Evolutionary conservation across 805 yeast genomes (phyloP).

Genomic region (Candida orba): DNA sequence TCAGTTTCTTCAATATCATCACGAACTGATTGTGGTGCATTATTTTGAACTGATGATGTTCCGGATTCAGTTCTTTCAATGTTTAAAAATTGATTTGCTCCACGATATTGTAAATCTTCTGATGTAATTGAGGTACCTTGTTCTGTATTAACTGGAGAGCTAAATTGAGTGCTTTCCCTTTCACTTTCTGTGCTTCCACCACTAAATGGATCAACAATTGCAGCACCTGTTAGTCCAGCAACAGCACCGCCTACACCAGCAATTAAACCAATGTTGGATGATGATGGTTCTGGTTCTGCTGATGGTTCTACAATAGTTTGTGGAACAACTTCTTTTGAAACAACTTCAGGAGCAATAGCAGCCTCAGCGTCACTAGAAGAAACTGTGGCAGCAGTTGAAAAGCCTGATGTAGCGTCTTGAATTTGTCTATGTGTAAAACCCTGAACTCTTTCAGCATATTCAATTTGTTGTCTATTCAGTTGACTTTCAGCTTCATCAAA

Average conservation of each 20-base stretch:
- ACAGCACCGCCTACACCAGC: slow-evolving; percentile 12
- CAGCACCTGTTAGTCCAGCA: neutral
- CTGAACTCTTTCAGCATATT: slow-evolving; percentile 32
- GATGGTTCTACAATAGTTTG: no score
- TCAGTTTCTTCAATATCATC: slow-evolving; percentile 37
- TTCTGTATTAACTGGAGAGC: slow-evolving; percentile 25
- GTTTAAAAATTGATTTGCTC: slow-evolving; percentile 11
- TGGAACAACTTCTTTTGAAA: slow-evolving; percentile 7
- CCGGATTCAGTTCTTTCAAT: slow-evolving; percentile 61
- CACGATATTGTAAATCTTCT: slow-evolving; percentile 20
- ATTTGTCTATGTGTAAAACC: slow-evolving; percentile 33
- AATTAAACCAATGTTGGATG: slow-evolving; percentile 10
- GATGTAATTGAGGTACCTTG: slow-evolving; percentile 21
- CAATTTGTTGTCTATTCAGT: slow-evolving; percentile 30
- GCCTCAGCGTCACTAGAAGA: slow-evolving; percentile 11
- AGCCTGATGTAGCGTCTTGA: slow-evolving; percentile 25
- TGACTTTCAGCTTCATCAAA: slow-evolving; percentile 35
- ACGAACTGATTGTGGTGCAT: slow-evolving; percentile 85
- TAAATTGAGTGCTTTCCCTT: no score
- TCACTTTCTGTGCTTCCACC: slow-evolving; percentile 1
- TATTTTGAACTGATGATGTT: slow-evolving; percentile 87
- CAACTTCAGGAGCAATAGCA: slow-evolving; percentile 16
- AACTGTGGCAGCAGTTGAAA: slow-evolving; percentile 2
- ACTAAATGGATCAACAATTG: slow-evolving; percentile 10
- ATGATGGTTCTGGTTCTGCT: no score